Evolutionary conservation across 2,329 filamentous ascomycete genomes (phyloP), one percentile per base, ranked within the genome.

Genomic region (Colletotrichum chlorophyti): DNA sequence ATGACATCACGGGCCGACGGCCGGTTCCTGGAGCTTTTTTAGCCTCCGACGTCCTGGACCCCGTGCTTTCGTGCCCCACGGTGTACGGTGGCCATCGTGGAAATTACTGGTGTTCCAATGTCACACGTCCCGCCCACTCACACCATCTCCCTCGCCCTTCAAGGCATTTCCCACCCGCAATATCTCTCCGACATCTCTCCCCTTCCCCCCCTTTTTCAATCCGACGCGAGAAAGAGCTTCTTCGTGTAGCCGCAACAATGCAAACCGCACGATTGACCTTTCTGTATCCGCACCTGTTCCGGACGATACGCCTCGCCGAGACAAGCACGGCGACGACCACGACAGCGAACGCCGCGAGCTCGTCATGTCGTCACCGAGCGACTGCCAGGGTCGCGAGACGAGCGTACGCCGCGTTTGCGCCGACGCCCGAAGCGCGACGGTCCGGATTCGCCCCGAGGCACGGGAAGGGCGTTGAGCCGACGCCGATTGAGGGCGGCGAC

Each of bases 221-320:
- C n/a, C n/a, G n/a, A n/a, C n/a, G n/a, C n/a, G n/a, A n/a, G n/a
- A n/a, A n/a, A n/a, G n/a, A n/a, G 27, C 27, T 31, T 12, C 27
- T 31, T 31, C 7, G 12, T n/a, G 45, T 6, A 48, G 45, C 45
- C 27, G n/a, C 21, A 47, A 52, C 66, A 61, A 91, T 91, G 85
- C 80, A 87, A 62, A 79, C 83, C 21, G 76, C 79, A 60, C 81
- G 88, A 66, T 77, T 91, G 59, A 83, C 84, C 14, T 91, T 91
- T 67, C 77, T 91, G 15, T 91, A 90, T 65, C 87, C 89, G 41
- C 85, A 86, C 64, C 73, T 91, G 52, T 83, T 88, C 71, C 84
- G 86, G 52, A 77, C 80, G 14, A 70, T 80, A 63, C 78, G 80
- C 62, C 65, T 70, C 62, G 68, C 72, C 72, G 69, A 84, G 72